Evolutionary conservation across 31 red algal species (phyloP).

Genomic region (Asparagopsis taxiformis): DNA sequence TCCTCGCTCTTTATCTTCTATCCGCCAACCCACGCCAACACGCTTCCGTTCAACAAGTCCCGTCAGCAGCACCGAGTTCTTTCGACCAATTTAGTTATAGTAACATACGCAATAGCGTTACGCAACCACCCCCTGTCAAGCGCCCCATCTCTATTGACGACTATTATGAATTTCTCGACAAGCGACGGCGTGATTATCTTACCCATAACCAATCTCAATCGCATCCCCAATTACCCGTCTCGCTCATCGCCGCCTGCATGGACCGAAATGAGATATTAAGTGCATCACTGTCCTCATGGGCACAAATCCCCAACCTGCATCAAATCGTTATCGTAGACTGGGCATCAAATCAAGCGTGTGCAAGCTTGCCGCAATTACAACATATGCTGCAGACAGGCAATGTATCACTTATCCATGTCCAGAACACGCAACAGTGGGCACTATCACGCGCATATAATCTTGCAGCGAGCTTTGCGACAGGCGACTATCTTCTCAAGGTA

Average conservation of each 20-base stretch:
- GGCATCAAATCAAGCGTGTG: not conserved
- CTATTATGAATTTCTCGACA: not conserved
- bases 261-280: slow-evolving; percentile 11
- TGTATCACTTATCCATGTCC: slow-evolving; percentile 14
- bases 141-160: not conserved
- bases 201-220: not conserved
- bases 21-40: not conserved
- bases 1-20: not conserved
- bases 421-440: slow-evolving; percentile 28
- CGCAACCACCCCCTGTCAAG: not conserved
- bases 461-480: slow-evolving; percentile 36
- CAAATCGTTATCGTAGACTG: slow-evolving; percentile 38
- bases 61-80: not conserved
- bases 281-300: slow-evolving; percentile 12
- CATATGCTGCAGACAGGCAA: slow-evolving; percentile 10
- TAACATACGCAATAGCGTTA: not conserved
- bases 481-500: slow-evolving; percentile 38
- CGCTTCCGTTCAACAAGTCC: not conserved
- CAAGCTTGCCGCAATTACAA: slow-evolving; percentile 8
- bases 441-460: slow-evolving; percentile 71
- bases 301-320: not conserved
- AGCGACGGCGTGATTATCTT: not conserved
- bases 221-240: not conserved
- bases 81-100: not conserved
- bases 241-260: slow-evolving; percentile 29